These are phyloP conservation scores for Dillenia suffruticosa DNA, from an alignment of 164 flowering plant species.

Conservation along the genomic window DNA sequence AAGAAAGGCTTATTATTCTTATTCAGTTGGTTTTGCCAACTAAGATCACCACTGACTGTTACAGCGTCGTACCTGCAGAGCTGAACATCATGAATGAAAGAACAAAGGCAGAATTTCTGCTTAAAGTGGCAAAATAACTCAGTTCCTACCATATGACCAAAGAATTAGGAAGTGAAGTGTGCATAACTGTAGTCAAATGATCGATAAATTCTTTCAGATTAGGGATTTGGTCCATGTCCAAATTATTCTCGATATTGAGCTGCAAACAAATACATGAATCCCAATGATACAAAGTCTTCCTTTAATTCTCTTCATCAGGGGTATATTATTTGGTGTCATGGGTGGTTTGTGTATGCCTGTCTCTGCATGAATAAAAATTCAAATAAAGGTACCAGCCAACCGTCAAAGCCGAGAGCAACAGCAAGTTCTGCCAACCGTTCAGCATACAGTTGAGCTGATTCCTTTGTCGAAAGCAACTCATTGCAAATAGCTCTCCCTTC, in stretches of 20 bases:
- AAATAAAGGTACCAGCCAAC: conserved; percentile 77
- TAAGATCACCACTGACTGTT: conserved; percentile 57
- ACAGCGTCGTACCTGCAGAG: conserved; percentile 85
- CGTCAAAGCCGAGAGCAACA: conserved; percentile 78
- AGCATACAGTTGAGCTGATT: conserved; percentile 75
- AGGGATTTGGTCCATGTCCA: conserved; percentile 54
- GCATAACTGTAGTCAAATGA: conserved; percentile 70
- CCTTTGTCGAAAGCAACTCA: conserved; percentile 51
- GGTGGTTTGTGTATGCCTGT: too few relatives aligned
- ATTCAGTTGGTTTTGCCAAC: conserved; percentile 81
- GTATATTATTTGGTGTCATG: too few relatives aligned
- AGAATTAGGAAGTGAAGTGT: conserved; percentile 61
- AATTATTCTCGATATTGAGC: conserved; percentile 72
- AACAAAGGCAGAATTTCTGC: not conserved
- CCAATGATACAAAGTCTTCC: too few relatives aligned
- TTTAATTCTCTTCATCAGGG: too few relatives aligned
- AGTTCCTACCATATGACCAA: conserved; percentile 64
- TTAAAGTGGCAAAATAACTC: not conserved
- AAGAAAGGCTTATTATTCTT: conserved; percentile 82
- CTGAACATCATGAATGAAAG: conserved; percentile 3
- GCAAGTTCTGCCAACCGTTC: conserved; percentile 83
- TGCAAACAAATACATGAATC: conserved; percentile 24
- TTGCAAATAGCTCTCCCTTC: conserved; percentile 54
- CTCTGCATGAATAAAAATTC: not conserved
- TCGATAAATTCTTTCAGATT: conserved; percentile 70